Conservation (phyloP, 768 basidiomycete genomes). For the Tulasnella calospora region DNA sequence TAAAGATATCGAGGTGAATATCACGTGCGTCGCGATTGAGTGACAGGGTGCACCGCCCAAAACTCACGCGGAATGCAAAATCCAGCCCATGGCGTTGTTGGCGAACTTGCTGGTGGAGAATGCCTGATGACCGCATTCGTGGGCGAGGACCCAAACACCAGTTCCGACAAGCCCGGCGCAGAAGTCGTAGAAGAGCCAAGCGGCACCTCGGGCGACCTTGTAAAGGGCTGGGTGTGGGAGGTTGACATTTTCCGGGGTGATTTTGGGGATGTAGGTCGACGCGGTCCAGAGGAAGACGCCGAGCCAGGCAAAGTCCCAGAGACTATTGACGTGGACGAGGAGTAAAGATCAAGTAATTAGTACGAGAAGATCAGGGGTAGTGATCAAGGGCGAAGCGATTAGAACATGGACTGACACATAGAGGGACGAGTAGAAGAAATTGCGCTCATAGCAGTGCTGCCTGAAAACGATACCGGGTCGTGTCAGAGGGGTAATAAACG, state of each 20-base stretch:
- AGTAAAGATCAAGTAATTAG: background rate
- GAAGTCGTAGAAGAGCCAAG: conserved; percentile 82
- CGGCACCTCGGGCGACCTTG: conserved; percentile 53
- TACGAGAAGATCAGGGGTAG: background rate
- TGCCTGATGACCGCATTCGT: conserved; percentile 94
- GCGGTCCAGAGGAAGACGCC: conserved; percentile 37
- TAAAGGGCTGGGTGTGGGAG: conserved; percentile 45
- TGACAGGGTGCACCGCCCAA: conserved; percentile 15
- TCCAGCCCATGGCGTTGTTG: conserved; percentile 90
- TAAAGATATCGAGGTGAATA: conserved; percentile 20
- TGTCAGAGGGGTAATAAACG: background rate
- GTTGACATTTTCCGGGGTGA: conserved; percentile 31
- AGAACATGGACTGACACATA: conserved; percentile 36
- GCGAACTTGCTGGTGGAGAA: conserved; percentile 88
- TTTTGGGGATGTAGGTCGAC: conserved; percentile 37
- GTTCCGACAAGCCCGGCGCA: conserved; percentile 80
- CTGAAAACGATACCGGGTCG: conserved; percentile 25
- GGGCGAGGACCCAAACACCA: conserved; percentile 90
- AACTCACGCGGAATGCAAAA: conserved; percentile 81
- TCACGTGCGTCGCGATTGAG: background rate
- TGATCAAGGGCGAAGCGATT: background rate
- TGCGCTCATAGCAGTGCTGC: conserved; percentile 46
- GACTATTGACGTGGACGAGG: conserved; percentile 16
- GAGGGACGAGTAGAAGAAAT: conserved; percentile 37
- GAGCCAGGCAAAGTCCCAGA: conserved; percentile 40